These are phyloP conservation scores for Chalciporus pseudorubinellus DNA, from an alignment of 768 basidiomycete genomes.

Conservation along the genomic window DNA sequence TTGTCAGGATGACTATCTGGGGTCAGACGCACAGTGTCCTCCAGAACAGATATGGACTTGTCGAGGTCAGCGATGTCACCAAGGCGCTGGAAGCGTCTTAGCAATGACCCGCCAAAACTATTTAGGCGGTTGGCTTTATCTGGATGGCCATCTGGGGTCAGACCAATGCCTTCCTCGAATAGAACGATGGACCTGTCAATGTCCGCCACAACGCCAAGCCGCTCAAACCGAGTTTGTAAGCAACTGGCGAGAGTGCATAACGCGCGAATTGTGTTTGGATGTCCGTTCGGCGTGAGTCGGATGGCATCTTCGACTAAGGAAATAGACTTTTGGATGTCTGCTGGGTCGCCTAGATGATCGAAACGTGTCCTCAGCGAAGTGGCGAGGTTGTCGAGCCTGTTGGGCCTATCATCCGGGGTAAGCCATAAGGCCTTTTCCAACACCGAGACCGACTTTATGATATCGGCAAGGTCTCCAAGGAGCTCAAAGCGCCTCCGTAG, in stretches of 20 bases:
- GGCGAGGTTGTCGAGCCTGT: slow-evolving; percentile 15
- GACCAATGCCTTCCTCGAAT: background rate
- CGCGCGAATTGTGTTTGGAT: background rate
- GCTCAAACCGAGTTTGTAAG: background rate
- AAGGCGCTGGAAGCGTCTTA: background rate
- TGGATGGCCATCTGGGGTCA: background rate
- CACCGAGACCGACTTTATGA: background rate
- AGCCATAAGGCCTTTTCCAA: slow-evolving; percentile 4
- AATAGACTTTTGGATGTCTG: slow-evolving; percentile 21
- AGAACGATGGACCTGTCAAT: background rate
- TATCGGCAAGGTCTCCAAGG: background rate
- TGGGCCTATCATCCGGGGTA: slow-evolving; percentile 1
- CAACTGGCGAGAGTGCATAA: background rate
- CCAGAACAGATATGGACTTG: background rate
- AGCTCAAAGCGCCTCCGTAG: slow-evolving; percentile 3
- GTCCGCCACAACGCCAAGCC: background rate
- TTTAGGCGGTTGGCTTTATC: background rate
- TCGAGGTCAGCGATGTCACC: background rate
- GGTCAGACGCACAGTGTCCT: background rate
- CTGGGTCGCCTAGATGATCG: background rate
- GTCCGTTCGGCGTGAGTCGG: slow-evolving; percentile 1
- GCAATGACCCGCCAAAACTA: background rate
- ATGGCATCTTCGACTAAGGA: slow-evolving; percentile 1
- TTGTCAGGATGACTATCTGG: background rate
- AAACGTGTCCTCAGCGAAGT: slow-evolving; percentile 7